Conservation (phyloP, 768 basidiomycete genomes). For the Mycena galopus region DNA sequence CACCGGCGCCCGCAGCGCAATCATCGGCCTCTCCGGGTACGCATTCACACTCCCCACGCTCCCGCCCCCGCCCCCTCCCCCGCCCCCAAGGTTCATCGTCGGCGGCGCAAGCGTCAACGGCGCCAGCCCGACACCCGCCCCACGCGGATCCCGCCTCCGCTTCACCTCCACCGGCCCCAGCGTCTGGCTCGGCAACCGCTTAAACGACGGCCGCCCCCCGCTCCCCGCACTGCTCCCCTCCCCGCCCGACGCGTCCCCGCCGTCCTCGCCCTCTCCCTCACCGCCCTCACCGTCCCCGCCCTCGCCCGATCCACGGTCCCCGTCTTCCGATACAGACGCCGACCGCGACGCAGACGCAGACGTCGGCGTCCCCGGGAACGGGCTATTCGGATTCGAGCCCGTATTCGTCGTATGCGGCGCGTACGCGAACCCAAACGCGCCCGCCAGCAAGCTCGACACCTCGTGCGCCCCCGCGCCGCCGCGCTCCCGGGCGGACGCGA, state of each 20-base stretch:
- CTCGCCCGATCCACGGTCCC: constrained; percentile 25
- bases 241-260: constrained; percentile 48
- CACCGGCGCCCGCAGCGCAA: constrained; percentile 23
- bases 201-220: constrained; percentile 72
- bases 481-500: background rate
- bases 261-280: constrained; percentile 32
- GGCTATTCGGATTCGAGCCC: constrained; percentile 31
- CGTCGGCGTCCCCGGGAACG: constrained; percentile 20
- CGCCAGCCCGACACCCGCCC: background rate
- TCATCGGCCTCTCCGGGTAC: constrained; percentile 30
- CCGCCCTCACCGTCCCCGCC: constrained; percentile 43
- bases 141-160: constrained; percentile 40
- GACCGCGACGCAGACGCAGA: background rate
- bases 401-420: constrained; percentile 33
- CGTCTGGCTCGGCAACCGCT: constrained; percentile 80
- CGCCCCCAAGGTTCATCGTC: background rate
- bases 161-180: constrained; percentile 73
- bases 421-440: constrained; percentile 29
- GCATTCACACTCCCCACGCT: constrained; percentile 8
- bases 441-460: constrained; percentile 27
- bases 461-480: background rate
- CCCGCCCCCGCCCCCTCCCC: background rate
- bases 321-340: background rate
- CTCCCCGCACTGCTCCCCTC: constrained; percentile 45
- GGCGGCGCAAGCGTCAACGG: constrained; percentile 4